Evolutionary conservation across 768 basidiomycete species (phyloP).

Genomic region (Trametes maxima): DNA sequence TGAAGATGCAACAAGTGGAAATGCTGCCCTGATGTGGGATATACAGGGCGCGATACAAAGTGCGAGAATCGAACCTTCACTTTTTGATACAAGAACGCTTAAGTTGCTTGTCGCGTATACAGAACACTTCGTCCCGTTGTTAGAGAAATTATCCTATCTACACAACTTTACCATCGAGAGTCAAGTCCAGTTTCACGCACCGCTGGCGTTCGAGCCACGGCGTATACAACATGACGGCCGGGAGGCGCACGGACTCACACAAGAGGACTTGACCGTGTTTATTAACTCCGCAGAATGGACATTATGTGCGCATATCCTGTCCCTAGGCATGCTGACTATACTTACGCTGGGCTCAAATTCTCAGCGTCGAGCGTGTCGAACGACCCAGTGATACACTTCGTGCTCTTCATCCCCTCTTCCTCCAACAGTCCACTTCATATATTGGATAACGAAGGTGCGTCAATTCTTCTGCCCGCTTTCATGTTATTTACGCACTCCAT

Average conservation of each 20-base stretch:
- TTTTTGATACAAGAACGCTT: not conserved
- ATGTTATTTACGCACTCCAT: not conserved
- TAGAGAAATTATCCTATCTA: slow-evolving; percentile 59
- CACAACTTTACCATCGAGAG: slow-evolving; percentile 96
- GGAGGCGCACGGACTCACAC: slow-evolving; percentile 58
- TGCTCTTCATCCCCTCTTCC: slow-evolving; percentile 82
- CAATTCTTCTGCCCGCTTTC: not conserved
- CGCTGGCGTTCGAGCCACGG: slow-evolving; percentile 76
- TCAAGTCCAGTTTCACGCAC: slow-evolving; percentile 91
- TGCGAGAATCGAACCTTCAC: slow-evolving; percentile 46
- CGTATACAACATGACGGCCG: slow-evolving; percentile 36
- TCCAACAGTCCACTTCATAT: slow-evolving; percentile 72
- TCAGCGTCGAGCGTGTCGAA: slow-evolving; percentile 90
- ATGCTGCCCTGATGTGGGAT: slow-evolving; percentile 70
- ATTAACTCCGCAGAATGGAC: slow-evolving; percentile 97
- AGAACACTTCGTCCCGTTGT: slow-evolving; percentile 74
- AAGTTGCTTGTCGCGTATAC: not conserved
- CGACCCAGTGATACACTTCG: slow-evolving; percentile 92
- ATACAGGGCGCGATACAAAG: slow-evolving; percentile 57
- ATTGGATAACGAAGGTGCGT: slow-evolving; percentile 52
- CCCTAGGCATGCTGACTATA: not conserved
- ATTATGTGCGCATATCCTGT: slow-evolving; percentile 57
- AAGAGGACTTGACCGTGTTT: slow-evolving; percentile 89
- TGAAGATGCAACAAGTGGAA: slow-evolving; percentile 77
- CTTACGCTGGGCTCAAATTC: not conserved